Evolutionary conservation across 2,329 filamentous ascomycete species (phyloP).

Genomic region (Talaromyces pinophilus): DNA sequence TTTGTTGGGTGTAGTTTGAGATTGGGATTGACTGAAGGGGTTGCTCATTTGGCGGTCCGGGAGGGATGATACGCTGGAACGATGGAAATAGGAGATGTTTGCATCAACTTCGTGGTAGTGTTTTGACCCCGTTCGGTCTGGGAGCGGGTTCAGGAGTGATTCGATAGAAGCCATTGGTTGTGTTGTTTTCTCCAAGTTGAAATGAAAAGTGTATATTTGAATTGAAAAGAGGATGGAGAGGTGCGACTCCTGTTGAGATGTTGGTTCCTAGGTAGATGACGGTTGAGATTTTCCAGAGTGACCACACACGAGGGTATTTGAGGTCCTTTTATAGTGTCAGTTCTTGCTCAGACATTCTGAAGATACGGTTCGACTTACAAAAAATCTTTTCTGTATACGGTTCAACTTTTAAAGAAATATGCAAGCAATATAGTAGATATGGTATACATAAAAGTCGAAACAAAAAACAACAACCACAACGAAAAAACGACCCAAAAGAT

Average conservation of each 20-base stretch:
- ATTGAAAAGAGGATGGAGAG: neutral
- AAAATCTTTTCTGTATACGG: neutral
- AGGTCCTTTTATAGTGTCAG: constrained; percentile 16
- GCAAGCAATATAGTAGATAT: constrained; percentile 4
- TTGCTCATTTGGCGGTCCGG: neutral
- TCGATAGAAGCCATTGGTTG: constrained; percentile 21
- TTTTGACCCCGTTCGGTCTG: constrained; percentile 1
- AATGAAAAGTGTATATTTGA: too few species aligned
- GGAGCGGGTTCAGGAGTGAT: constrained; percentile 22
- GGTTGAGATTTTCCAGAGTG: neutral
- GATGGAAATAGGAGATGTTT: neutral
- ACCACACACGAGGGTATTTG: constrained; percentile 8
- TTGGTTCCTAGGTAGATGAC: neutral
- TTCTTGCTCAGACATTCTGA: neutral
- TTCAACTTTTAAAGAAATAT: constrained; percentile 1
- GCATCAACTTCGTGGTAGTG: neutral
- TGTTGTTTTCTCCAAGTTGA: neutral
- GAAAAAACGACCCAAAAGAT: neutral
- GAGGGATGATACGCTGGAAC: neutral
- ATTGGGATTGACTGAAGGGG: neutral
- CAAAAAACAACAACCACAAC: neutral
- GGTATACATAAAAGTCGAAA: constrained; percentile 13
- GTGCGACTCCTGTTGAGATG: neutral
- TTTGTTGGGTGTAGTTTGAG: neutral
- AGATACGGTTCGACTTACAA: neutral